Base-by-base conservation (phyloP, 495 filamentous ascomycete genomes). In the Rusavskia elegans region DNA sequence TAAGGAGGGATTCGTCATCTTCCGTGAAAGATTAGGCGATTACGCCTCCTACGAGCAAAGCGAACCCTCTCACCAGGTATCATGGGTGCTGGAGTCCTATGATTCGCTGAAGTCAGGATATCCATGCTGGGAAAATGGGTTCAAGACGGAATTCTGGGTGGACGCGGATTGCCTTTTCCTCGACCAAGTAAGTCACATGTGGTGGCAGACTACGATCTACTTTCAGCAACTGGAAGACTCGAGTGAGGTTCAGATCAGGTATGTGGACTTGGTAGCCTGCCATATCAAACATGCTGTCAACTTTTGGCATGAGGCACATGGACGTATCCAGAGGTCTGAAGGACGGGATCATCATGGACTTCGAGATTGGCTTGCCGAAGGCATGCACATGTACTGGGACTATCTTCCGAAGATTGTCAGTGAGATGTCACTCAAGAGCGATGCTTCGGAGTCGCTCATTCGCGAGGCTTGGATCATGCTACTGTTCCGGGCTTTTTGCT, bases 401-500 rank as follows among this genome's bases (percentile, higher is more conserved):
- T 57, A 58, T 39, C 25, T 58, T 14, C 54, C 53, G 4, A 21
- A 30, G 6, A 56, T 56, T 19, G 38, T 48, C 19, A 30, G 45
- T 9, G 53, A 58, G 14, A 52, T 57, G 53, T 30, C 7, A 10
- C 30, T 30, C 11, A 16, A 51, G 9, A 7, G 25, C 25, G 25
- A 27, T 6, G 2, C 25, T 27, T 32, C 35, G 3, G 46, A 44
- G 42, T n/a, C 57, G 27, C 4, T 57, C n/a, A 37, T 57, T 19
- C n/a, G 46, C n/a, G 54, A 57, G 16, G 55, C 54, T 20, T 58
- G 55, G 39, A 40, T 57, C 54, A 53, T 27, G 21, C 32, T 58
- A 19, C 39, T 57, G 25, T 56, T 58, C 42, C 53, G 54, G 16
- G 56, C 29, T 8, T 59, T 58, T 32, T 58, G 56, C 48, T 59